Evolutionary conservation across 2,329 filamentous ascomycete genomes (phyloP), one percentile per base, ranked within the genome.

Genomic region (Aspergillus hortae): DNA sequence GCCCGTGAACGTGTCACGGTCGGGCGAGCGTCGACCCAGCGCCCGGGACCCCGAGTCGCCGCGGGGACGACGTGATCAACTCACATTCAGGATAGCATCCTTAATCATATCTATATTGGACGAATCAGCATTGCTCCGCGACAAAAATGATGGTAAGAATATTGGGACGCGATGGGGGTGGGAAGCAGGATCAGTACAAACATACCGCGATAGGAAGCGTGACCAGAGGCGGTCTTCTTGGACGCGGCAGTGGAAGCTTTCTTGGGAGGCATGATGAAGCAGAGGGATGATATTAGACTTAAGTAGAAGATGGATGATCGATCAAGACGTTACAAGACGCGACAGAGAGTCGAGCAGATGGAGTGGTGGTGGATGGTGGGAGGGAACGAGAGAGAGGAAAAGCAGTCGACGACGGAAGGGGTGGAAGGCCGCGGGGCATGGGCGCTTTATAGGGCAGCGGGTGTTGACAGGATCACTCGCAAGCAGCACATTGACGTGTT

Each of bases 21-120:
- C 69, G 66, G 62, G 60, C 15, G 60, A 59, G 49, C 61, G 58
- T 63, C 56, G 57, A 60, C 62, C 61, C 64, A 65, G 64, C 67
- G 68, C 67, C 67, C 67, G 56, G 61, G 61, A 66, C 61, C 61
- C 66, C 62, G 69, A 70, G 62, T 66, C 71, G 64, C 56, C 60
- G 59, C 72, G 76, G 77, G 79, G 77, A 79, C 62, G 67, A 61
- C 56, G 67, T 67, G 70, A 74, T 80, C 67, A 69, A 87, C 85
- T 84, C 74, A 88, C 85, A 74, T 80, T 82, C 67, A 86, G 72
- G 69, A 88, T 85, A 62, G 84, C 85, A 72, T 87, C 84, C 75
- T 86, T 86, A 73, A 88, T 85, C 85, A 88, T 87, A 74, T 86
- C 84, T 86, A 71, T 68, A 67, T 66, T 41, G 61, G 59, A 62